A percentile compares a stretch with the other conserved stretches of the same genome.
Conservation (phyloP, 768 basidiomycete species). For the Suillus bovinus region DNA sequence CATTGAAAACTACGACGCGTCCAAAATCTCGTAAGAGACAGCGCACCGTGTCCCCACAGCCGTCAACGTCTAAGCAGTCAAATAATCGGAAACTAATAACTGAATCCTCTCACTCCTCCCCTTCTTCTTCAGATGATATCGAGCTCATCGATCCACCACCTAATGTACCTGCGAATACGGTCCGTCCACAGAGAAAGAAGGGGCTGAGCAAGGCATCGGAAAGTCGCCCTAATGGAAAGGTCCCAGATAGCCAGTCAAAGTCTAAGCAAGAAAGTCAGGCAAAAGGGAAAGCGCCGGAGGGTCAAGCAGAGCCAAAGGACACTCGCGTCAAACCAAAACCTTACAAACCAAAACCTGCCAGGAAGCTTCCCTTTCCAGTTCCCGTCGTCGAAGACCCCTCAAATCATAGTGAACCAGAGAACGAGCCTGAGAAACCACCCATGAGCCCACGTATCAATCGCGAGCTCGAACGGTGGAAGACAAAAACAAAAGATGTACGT, state of each 20-base stretch:
- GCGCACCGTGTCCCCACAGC: conserved; percentile 17
- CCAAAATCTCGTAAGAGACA: conserved; percentile 21
- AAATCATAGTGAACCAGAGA: neutral
- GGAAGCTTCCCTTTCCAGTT: conserved; percentile 16
- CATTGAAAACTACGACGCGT: conserved; percentile 17
- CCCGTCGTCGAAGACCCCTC: conserved; percentile 4
- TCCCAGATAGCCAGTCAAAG: conserved; percentile 10
- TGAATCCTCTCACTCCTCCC: neutral
- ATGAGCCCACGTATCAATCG: conserved; percentile 11
- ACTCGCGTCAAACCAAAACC: conserved; percentile 3
- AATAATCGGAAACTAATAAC: conserved; percentile 1
- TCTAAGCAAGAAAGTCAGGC: conserved; percentile 10
- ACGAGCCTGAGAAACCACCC: neutral
- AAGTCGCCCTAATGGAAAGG: neutral
- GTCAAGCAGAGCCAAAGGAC: conserved; percentile 1
- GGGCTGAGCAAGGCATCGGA: conserved; percentile 16
- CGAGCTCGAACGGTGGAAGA: conserved; percentile 34
- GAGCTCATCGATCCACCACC: conserved; percentile 10
- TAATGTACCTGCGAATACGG: conserved; percentile 15
- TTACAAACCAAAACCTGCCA: conserved; percentile 4
- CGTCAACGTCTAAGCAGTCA: conserved; percentile 19
- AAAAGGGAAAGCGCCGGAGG: conserved; percentile 4
- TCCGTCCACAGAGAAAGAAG: conserved; percentile 4
- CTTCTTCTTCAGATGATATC: conserved; percentile 6
- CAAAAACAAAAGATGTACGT: conserved; percentile 28